phyloP scores from a whole-genome alignment of 495 filamentous ascomycete genomes.

The Zalerion maritima region DNA sequence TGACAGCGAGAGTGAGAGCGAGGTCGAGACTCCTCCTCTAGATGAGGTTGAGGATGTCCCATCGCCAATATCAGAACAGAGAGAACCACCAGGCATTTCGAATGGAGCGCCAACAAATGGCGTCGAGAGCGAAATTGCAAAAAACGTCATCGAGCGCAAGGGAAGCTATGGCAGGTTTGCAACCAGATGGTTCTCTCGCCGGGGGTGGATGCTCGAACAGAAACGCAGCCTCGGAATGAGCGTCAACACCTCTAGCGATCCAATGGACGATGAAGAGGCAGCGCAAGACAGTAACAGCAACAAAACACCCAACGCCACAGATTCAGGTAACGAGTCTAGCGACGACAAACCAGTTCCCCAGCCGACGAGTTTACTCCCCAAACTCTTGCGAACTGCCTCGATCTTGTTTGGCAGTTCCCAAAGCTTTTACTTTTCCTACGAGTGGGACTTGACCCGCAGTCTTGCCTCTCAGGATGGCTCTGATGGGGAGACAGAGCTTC shows the following conservation, averaged over 20 bases:
- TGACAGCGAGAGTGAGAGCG: slow-evolving; percentile 23
- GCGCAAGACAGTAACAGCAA: slow-evolving; percentile 18
- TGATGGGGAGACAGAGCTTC: slow-evolving; percentile 37
- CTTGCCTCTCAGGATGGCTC: slow-evolving; percentile 30
- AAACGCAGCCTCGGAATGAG: slow-evolving; percentile 44
- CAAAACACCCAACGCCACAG: slow-evolving; percentile 10
- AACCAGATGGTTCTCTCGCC: slow-evolving; percentile 74
- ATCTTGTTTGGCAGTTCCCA: slow-evolving; percentile 60
- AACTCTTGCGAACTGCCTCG: slow-evolving; percentile 67
- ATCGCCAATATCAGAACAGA: slow-evolving; percentile 10
- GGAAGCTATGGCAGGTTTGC: slow-evolving; percentile 80
- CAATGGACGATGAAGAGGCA: slow-evolving; percentile 12
- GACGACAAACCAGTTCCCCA: slow-evolving; percentile 5
- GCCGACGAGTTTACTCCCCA: slow-evolving; percentile 51
- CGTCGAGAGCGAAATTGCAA: slow-evolving; percentile 41
- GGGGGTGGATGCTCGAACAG: slow-evolving; percentile 54
- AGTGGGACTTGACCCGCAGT: slow-evolving; percentile 70
- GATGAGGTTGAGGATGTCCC: slow-evolving; percentile 17
- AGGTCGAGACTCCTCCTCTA: slow-evolving; percentile 17
- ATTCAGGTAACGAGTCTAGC: not conserved
- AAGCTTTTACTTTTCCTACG: slow-evolving; percentile 89
- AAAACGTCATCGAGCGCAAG: slow-evolving; percentile 68
- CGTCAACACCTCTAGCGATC: slow-evolving; percentile 4
- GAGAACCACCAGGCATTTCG: slow-evolving; percentile 7
- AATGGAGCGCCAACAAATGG: too few relatives aligned